A percentile compares a stretch with the other conserved stretches of the same genome.
Conservation (phyloP, 202 grass and related monocot species). For the Carex arenaria region DNA sequence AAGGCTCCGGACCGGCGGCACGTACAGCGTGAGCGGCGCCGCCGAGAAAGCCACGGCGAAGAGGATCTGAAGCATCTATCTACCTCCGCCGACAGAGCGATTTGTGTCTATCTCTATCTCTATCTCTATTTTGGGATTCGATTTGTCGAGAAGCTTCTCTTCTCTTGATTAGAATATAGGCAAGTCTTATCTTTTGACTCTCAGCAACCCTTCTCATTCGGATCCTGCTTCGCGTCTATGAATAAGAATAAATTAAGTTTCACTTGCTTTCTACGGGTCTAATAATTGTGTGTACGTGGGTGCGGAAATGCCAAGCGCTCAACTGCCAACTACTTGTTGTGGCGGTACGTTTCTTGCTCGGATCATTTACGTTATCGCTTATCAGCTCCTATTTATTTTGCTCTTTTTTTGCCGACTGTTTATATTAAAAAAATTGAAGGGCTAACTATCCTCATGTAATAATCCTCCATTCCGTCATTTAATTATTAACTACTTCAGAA, state of each 20-base stretch:
- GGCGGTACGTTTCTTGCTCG: background rate
- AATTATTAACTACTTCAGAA: too few relatives aligned
- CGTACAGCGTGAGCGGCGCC: slow-evolving; percentile 87
- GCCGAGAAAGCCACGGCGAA: slow-evolving; percentile 95
- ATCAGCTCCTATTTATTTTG: too few relatives aligned
- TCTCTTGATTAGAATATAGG: background rate
- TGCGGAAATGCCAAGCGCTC: background rate
- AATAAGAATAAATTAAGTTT: background rate
- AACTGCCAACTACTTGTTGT: background rate
- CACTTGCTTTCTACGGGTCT: background rate
- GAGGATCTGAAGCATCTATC: slow-evolving; percentile 72
- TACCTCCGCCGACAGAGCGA: background rate
- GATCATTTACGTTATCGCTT: too few relatives aligned
- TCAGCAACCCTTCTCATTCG: background rate
- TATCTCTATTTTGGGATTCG: too few relatives aligned
- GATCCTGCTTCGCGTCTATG: background rate
- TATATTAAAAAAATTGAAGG: too few relatives aligned
- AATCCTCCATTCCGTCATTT: too few relatives aligned
- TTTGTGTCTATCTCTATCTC: background rate
- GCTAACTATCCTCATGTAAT: too few relatives aligned
- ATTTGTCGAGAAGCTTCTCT: background rate
- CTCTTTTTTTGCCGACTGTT: too few relatives aligned
- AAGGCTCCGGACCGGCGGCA: slow-evolving; percentile 85
- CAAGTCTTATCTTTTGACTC: background rate
- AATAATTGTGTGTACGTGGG: background rate